Percentiles rank a stretch among this genome's conserved stretches.
phyloP scores from a whole-genome alignment of 2,329 filamentous ascomycete species.

The Aspergillus eucalypticola region DNA sequence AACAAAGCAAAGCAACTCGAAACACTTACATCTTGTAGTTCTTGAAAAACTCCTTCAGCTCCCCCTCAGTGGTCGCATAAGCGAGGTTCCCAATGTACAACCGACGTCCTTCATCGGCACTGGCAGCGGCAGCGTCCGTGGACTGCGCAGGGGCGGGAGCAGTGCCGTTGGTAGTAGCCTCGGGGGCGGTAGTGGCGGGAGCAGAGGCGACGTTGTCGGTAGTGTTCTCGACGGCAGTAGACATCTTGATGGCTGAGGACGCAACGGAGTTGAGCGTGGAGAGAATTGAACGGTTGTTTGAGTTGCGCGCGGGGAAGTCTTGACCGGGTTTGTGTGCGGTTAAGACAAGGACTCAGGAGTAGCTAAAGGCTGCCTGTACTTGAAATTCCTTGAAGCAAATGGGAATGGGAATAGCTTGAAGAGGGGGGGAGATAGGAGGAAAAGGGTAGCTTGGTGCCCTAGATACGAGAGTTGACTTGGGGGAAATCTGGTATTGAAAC shows the following conservation, averaged over 20 bases:
- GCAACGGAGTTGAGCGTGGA: constrained; percentile 33
- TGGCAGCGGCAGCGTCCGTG: constrained; percentile 87
- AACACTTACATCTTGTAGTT: constrained; percentile 93
- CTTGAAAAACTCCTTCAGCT: constrained; percentile 99
- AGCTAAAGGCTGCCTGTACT: constrained; percentile 48
- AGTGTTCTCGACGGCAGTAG: constrained; percentile 73
- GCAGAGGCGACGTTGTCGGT: constrained; percentile 63
- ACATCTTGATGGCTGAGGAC: constrained; percentile 68
- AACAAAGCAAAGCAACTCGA: constrained; percentile 13
- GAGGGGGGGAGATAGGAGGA: constrained; percentile 58
- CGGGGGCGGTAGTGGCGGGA: constrained; percentile 64
- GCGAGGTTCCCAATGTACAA: constrained; percentile 99
- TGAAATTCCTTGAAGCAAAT: constrained; percentile 14
- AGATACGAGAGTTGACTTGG: constrained; percentile 53
- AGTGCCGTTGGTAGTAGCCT: constrained; percentile 56
- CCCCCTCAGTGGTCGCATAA: constrained; percentile 99
- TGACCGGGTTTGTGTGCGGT: constrained; percentile 29
- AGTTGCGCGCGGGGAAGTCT: constrained; percentile 26
- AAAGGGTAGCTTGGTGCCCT: constrained; percentile 90
- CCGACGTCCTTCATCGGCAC: constrained; percentile 97
- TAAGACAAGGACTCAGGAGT: constrained; percentile 65
- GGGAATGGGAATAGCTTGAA: constrained; percentile 50
- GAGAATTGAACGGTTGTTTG: constrained; percentile 37
- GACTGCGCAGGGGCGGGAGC: constrained; percentile 70
- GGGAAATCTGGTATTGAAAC: constrained; percentile 22